Base-by-base conservation (phyloP, 768 basidiomycete species). In the Chalciporus piperatus region DNA sequence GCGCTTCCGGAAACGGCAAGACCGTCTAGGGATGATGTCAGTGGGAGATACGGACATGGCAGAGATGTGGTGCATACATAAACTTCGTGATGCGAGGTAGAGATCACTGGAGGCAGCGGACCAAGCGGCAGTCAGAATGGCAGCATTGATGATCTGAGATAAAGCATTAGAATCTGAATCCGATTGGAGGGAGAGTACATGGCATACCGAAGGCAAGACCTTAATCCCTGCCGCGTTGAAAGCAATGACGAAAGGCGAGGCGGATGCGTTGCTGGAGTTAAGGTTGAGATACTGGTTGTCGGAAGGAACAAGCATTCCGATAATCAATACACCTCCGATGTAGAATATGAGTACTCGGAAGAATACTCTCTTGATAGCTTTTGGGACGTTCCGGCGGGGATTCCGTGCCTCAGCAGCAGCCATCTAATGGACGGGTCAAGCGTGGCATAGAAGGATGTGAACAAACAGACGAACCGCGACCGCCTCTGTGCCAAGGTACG, bases 201-300 rank as follows among this genome's bases (percentile, higher is more conserved):
- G 19, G 54, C 72, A 17, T 52, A 74, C 77, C 37, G 73, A 74
- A 4, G 83, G 82, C 0, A 84, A 67, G n/a, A 69, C 75, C 45
- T 74, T 80, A 69, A 85, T 84, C 8, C 82, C 84, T 6, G 83
- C 80, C 22, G 62, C 57, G n/a, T 65, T 63, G 52, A 77, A 76
- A 7, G 81, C 83, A 41, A 84, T 81, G 52, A 84, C 82, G 63
- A 82, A 83, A 3, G 83, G 76, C 43, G 77, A 76, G 5, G 72
- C 73, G 11, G 75, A 68, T 30, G 79, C 78, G 35, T 73, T 75
- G 40, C 47, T 52, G 11, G 65, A 64, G 35, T 63, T 63, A 22
- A 78, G 60, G 51, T 70, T 56, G 23, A 81, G 72, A 13, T 69
- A 56, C 7, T 68, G 56, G 56, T 79, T 68, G 65, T 73, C 75